phyloP scores from a whole-genome alignment of 371 early-diverging fungal species.

The Fennellomyces sp. region DNA sequence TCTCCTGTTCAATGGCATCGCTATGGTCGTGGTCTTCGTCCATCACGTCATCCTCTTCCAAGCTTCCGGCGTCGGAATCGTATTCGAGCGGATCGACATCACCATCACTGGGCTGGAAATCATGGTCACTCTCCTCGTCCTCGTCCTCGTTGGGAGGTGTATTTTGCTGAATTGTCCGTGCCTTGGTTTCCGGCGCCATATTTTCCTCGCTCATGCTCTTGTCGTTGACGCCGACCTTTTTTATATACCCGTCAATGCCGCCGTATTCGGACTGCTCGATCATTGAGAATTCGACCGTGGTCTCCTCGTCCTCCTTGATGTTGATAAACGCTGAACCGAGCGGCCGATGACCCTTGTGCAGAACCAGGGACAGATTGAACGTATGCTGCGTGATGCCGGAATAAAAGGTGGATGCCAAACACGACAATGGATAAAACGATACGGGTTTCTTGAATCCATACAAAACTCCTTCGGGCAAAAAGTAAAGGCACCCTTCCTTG shows the following conservation, averaged over 20 bases:
- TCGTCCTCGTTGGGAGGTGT: no score
- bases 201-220: slow-evolving; percentile 45
- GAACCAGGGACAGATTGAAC: slow-evolving; percentile 48
- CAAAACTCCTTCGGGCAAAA: slow-evolving; percentile 57
- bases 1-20: not conserved
- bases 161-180: no score
- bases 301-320: slow-evolving; percentile 22
- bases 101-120: slow-evolving; percentile 34
- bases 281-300: slow-evolving; percentile 53
- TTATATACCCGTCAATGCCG: slow-evolving; percentile 50
- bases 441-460: slow-evolving; percentile 69
- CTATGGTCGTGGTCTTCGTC: slow-evolving; percentile 9
- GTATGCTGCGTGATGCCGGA: slow-evolving; percentile 54
- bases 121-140: slow-evolving; percentile 33
- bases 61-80: slow-evolving; percentile 40
- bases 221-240: slow-evolving; percentile 39
- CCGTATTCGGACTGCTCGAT: slow-evolving; percentile 58
- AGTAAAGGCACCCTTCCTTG: slow-evolving; percentile 55
- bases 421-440: slow-evolving; percentile 42
- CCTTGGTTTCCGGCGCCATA: slow-evolving; percentile 28
- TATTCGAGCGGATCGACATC: slow-evolving; percentile 48
- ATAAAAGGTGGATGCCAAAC: slow-evolving; percentile 38
- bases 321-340: slow-evolving; percentile 21
- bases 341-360: slow-evolving; percentile 11
- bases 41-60: slow-evolving; percentile 15